Evolutionary conservation across 192 early-diverging fungal genomes (phyloP), one percentile per base, ranked within the genome.

Genomic region (Gonapodya prolifera): DNA sequence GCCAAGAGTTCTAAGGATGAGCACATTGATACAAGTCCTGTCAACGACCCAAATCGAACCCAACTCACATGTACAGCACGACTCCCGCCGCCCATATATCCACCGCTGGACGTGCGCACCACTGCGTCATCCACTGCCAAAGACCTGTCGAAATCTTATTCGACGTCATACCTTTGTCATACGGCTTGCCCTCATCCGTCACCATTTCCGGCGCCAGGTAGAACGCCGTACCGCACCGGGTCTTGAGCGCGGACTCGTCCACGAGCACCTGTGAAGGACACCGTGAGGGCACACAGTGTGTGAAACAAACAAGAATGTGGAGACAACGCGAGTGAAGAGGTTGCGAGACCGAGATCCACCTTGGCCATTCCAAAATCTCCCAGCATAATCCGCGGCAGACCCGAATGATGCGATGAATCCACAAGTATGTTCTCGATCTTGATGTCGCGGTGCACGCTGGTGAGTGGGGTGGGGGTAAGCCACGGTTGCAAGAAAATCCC

Each of bases 171-270:
- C 45, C 45, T 61, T 61, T 61, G 23, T 61, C 45, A 23, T 61
- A 61, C 23, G 45, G 45, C 45, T 8, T 61, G 8, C 23, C 23
- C 23, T 32, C 71, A 29, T 32, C 71, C 31, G 18, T 29, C 2
- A 73, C 8, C 18, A 73, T 29, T 29, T 73, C 71, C 8, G 71
- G 71, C 71, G 71, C 71, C 28, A 73, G 31, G 31, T 73, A 73
- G 71, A 73, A 73, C 2, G 71, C 8, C 31, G 71, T 73, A 32
- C 71, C 71, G 31, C 28, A 30, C 28, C 18, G 16, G 16, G 71
- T 73, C 18, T 32, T 16, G 8, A 73, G 45, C 8, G 45, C 45
- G 8, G 45, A 61, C 8, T 61, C 45, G 23, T 23, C 23, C 45
- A 61, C 23, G 8, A 23, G 8, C 8, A 61, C 23, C 45, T 61